Evolutionary conservation across 352 stramenopile genomes (phyloP), one percentile per base, ranked within the genome.

Genomic region (Nothophytophthora sp.): DNA sequence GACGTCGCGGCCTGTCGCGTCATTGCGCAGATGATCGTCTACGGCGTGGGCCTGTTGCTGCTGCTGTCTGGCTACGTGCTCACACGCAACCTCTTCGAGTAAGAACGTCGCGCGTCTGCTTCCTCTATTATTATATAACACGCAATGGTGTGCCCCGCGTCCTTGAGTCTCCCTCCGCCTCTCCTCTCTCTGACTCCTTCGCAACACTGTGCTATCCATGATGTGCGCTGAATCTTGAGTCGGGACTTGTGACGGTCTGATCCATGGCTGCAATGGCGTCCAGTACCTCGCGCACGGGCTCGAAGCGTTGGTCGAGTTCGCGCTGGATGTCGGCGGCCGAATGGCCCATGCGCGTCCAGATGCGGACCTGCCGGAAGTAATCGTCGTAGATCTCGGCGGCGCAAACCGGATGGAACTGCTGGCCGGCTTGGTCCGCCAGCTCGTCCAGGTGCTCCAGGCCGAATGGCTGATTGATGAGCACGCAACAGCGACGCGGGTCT

Each of bases 311-410:
- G 37, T 84, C 76, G 11, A 86, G 57, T 40, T 88, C 73, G 16
- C 51, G 53, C 44, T 86, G 71, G 32, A 88, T 88, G 5, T 68
- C 58, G 15, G 58, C 44, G 2, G 76, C 43, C 18, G 73, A 77
- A 51, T 88, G 61, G 24, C 76, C 71, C 76, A 88, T 86, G 36
- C 76, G 76, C 20, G 73, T 86, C 76, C 73, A 88, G 36, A 88
- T 81, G 24, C 76, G 69, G 15, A 86, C 73, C 38, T 88, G 73
- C n/a, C 70, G 73, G 54, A 84, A 88, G 59, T 84, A 84, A 37
- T 86, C 76, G 45, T 88, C 76, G 51, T 88, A 84, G 49, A 86
- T 78, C 49, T 84, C 70, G 20, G 76, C 76, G n/a, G 73, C 72
- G 32, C 76, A 88, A 30, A 88, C 76, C 19, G 76, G 72, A 32